Conservation (phyloP, 192 early-diverging fungal genomes). For the Thamnidium elegans region DNA sequence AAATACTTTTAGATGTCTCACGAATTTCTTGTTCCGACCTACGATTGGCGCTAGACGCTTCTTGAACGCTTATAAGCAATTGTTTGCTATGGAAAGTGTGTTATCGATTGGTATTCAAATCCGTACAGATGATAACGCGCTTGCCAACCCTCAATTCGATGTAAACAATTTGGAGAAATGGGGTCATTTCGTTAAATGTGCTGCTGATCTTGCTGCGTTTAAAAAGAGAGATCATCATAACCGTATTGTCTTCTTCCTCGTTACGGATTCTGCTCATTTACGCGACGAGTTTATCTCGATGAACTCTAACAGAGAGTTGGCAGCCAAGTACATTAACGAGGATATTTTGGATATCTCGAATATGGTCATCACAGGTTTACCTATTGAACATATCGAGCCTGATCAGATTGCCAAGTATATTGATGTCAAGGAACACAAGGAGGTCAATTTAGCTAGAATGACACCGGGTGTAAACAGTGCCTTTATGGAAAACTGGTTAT, state of each 20-base stretch:
- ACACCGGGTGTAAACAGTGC: conserved; percentile 36
- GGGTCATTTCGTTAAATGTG: conserved; percentile 39
- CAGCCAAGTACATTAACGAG: conserved; percentile 1
- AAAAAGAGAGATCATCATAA: conserved; percentile 30
- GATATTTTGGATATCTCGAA: conserved; percentile 13
- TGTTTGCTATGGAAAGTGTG: conserved; percentile 37
- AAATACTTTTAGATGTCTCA: conserved; percentile 42
- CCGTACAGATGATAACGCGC: conserved; percentile 37
- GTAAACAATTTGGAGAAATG: conserved; percentile 33
- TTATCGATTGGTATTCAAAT: conserved; percentile 46
- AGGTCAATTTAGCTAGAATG: conserved; percentile 25
- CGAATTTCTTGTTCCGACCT: conserved; percentile 43
- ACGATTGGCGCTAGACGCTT: conserved; percentile 33
- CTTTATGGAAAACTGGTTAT: conserved; percentile 46
- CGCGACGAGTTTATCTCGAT: conserved; percentile 35
- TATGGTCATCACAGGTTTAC: conserved; percentile 36
- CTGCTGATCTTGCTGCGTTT: conserved; percentile 35
- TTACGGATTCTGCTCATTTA: conserved; percentile 42
- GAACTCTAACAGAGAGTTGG: conserved; percentile 24
- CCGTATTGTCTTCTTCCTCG: conserved; percentile 37
- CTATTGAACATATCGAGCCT: conserved; percentile 42
- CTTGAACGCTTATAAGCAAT: conserved; percentile 33
- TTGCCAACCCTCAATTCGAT: conserved; percentile 38
- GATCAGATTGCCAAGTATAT: conserved; percentile 41
- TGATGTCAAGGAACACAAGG: conserved; percentile 27